Evolutionary conservation across 306 rosid genomes (phyloP), one percentile per base, ranked within the genome.

Genomic region (Cajanus cajan): DNA sequence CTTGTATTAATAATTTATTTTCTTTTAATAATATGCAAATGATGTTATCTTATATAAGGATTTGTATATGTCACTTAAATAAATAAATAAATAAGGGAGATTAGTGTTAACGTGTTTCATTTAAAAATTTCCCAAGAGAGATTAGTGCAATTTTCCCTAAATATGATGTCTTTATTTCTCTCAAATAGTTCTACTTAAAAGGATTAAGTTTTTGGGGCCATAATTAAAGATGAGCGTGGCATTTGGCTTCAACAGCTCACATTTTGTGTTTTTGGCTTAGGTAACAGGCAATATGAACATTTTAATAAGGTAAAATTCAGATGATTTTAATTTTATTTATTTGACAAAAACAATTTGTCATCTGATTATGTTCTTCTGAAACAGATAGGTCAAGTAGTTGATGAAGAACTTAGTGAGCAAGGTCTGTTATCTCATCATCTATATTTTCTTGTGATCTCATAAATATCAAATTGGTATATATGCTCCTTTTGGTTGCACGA

Each of bases 281-380:
- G 95, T 73, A 90, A 90, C 75, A 65, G 91, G 36, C 92, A 88
- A 73, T 90, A 90, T 62, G 95, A 90, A 76, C 92, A 90, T 87
- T 90, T 90, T 82, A 90, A 90, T 51, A 88, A 88, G 95, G 95
- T 90, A 83, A 54, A 21, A 33, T 24, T n/a, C 41, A 7, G 7
- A 8, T 34, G 48, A 47, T 15, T 66, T 62, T 44, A 24, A 15
- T 74, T 73, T 82, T 61, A n/a, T 68, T 67, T 28, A 24, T 14
- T 28, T 39, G n/a, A 44, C 14, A 10, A n/a, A 68, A 39, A 18
- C 39, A 36, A 6, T 15, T 37, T 51, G 2, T 39, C 50, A 24
- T 63, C 47, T 52, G 40, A 63, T 65, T 33, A 4, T 18, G 34
- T 73, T 75, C 62, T 70, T 73, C 51, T 70, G 78, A 54, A 80